Base-by-base conservation (phyloP, 2,329 filamentous ascomycete species). In the Colletotrichum noveboracense region DNA sequence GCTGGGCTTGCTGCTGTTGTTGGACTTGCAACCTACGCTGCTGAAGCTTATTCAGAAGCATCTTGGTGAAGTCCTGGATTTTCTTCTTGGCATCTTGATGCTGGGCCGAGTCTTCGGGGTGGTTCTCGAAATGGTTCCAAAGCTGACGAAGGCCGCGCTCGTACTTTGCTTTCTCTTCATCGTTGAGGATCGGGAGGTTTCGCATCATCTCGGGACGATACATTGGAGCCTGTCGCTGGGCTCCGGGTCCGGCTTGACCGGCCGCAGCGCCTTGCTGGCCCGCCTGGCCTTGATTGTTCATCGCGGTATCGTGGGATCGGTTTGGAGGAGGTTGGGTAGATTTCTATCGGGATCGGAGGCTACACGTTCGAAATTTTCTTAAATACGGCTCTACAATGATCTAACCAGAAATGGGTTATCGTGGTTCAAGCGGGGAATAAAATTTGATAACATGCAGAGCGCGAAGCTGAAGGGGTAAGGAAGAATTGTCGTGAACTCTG, bases 51-150 rank as follows among this genome's bases (percentile, higher is more conserved):
- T 81, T 82, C 5, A 87, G 82, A 3, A 93, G 86, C 82, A 91
- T 91, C 58, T 87, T 87, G 0, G 91, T 91, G 80, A 93, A 93
- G 10, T 93, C 91, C 8, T 85, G 82, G 26, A 93, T 89, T 83
- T 92, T 93, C 55, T 87, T 86, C 77, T 88, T 88, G 0, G 91
- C 91, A 0, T 85, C 84, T 28, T 86, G 81, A 61, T 92, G 88
- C 26, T 89, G 86, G 1, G 80, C 79, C 5, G 89, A 90, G 26
- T 89, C 88, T 2, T 86, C 84, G 0, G 87, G 82, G 1, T 85
- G 83, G 24, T 85, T 87, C 74, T 89, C 88, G 61, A 90, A 87
- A 55, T 90, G 86, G 26, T 83, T 86, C 88, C 90, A 93, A 0
- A 93, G 83, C 3, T 84, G 80, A 12, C 86, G 85, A 1, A 93